These are phyloP conservation scores for Lipomyces spencermartinsiae DNA, from an alignment of 805 yeast species.

Conservation along the genomic window DNA sequence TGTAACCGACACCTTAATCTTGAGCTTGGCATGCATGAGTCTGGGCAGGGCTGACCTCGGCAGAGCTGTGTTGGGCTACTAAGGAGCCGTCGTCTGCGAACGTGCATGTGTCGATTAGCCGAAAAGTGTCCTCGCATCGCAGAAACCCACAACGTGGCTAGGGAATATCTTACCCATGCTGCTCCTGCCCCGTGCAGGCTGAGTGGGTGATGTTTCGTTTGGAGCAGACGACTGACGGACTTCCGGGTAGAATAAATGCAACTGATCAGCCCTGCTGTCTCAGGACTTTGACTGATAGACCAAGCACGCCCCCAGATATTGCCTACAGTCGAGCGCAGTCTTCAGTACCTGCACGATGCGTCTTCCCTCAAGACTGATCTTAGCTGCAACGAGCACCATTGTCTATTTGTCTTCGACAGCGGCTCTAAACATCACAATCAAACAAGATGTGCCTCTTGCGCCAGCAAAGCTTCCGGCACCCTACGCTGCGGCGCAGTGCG, in stretches of 20 bases:
- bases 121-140: not conserved
- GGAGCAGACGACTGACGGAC: not conserved
- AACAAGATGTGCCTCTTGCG: conserved; percentile 7
- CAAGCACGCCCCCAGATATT: not conserved
- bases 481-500: conserved; percentile 19
- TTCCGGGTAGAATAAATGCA: not conserved
- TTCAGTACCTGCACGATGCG: not conserved
- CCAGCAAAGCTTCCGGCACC: conserved; percentile 26
- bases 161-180: not conserved
- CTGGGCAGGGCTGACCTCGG: too few relatives aligned
- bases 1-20: too few relatives aligned
- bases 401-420: conserved; percentile 5
- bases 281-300: not conserved
- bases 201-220: not conserved
- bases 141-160: not conserved
- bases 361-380: not conserved
- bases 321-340: not conserved
- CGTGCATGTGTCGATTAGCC: not conserved
- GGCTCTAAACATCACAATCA: conserved; percentile 1
- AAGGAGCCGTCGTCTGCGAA: not conserved
- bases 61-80: not conserved
- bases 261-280: not conserved
- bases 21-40: too few relatives aligned
- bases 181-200: not conserved
- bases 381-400: conserved; percentile 5